Evolutionary conservation across 768 basidiomycete species (phyloP).

Genomic region (Mycena metata): DNA sequence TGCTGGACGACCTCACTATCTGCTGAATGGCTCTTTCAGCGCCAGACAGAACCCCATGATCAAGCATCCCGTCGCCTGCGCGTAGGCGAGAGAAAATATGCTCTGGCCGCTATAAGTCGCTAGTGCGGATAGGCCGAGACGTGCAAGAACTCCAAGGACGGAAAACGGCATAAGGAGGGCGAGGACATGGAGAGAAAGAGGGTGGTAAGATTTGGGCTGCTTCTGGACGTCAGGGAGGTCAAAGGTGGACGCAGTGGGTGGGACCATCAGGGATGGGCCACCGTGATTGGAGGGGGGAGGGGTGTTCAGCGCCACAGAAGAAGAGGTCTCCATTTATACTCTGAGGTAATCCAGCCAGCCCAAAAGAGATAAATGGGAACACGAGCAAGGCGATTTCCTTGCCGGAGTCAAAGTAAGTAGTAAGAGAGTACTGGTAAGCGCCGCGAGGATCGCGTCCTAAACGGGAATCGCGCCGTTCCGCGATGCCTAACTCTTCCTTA

Average conservation of each 20-base stretch:
- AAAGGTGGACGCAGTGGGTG: conserved; percentile 41
- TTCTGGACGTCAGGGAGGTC: conserved; percentile 35
- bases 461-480: no score
- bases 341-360: no score
- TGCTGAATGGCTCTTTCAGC: conserved; percentile 78
- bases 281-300: background rate
- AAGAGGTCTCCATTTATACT: background rate
- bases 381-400: no score
- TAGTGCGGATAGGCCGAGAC: conserved; percentile 84
- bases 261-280: conserved; percentile 43
- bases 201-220: conserved; percentile 55
- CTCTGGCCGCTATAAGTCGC: conserved; percentile 78
- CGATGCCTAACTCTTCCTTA: background rate
- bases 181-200: conserved; percentile 74
- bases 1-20: conserved; percentile 68
- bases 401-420: no score
- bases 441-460: no score
- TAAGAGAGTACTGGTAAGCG: no score
- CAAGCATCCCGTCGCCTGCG: conserved; percentile 89
- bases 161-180: conserved; percentile 83
- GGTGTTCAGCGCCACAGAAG: background rate
- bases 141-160: conserved; percentile 87
- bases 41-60: conserved; percentile 88
- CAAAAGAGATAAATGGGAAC: no score
- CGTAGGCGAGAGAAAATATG: conserved; percentile 88